Evolutionary conservation across 257 asterid species (phyloP).

Genomic region (Solanum commersonii): DNA sequence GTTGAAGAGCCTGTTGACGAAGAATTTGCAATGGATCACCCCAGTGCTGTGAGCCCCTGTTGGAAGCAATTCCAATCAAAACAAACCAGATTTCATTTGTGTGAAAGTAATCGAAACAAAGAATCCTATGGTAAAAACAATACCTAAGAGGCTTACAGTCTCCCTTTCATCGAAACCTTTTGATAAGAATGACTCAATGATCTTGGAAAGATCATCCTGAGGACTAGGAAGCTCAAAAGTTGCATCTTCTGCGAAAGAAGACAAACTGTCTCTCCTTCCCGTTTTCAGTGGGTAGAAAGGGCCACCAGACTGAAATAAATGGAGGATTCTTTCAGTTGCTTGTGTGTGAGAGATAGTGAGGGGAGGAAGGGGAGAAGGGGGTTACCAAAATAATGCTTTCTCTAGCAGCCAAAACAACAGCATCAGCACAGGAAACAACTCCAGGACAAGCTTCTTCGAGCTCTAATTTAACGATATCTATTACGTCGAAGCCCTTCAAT

Average conservation of each 20-base stretch:
- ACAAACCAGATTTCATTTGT: not conserved
- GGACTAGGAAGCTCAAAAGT: constrained; percentile 51
- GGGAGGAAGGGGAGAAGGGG: not conserved
- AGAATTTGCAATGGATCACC: constrained; percentile 55
- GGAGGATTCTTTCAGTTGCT: not conserved
- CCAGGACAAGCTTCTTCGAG: constrained; percentile 62
- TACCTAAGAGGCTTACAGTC: constrained; percentile 62
- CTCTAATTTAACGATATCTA: constrained; percentile 45
- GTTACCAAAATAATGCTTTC: constrained; percentile 59
- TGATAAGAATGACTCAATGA: constrained; percentile 29
- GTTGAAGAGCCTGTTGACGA: constrained; percentile 39
- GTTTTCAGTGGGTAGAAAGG: constrained; percentile 71
- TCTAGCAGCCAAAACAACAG: constrained; percentile 67
- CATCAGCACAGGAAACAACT: constrained; percentile 76
- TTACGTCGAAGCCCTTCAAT: constrained; percentile 38
- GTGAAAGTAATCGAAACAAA: not conserved
- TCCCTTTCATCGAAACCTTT: constrained; percentile 61
- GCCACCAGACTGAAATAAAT: constrained; percentile 64
- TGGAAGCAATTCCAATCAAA: not conserved
- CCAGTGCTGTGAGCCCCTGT: constrained; percentile 84
- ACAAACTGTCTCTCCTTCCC: constrained; percentile 53
- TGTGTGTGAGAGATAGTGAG: not conserved
- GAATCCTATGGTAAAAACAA: not conserved
- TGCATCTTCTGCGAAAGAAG: constrained; percentile 27
- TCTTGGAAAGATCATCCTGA: constrained; percentile 21